Conservation (phyloP, 805 yeast species). For the Sugiyamaella smithiae region DNA sequence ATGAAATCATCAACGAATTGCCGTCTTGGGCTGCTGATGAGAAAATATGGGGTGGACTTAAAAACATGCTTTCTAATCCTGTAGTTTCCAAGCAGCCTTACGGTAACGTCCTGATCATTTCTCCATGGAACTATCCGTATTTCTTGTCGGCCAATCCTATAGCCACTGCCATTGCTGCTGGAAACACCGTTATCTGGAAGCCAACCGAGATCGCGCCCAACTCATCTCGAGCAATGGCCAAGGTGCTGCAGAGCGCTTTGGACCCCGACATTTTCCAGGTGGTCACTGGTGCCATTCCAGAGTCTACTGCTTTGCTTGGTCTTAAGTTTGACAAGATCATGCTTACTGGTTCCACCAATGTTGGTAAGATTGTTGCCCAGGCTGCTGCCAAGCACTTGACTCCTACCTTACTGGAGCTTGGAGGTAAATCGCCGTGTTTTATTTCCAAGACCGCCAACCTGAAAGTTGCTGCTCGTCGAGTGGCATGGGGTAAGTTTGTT, state of each 20-base stretch:
- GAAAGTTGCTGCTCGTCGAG: conserved; percentile 51
- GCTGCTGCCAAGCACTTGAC: conserved; percentile 85
- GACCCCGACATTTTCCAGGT: conserved; percentile 55
- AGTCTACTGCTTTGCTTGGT: conserved; percentile 56
- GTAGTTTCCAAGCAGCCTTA: conserved; percentile 35
- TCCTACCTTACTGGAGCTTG: conserved; percentile 78
- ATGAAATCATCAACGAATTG: conserved; percentile 56
- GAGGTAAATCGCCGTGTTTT: conserved; percentile 89
- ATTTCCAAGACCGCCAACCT: conserved; percentile 50
- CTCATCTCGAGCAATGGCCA: conserved; percentile 55
- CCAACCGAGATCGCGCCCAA: conserved; percentile 72
- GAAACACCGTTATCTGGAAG: conserved; percentile 75
- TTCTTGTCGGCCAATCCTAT: conserved; percentile 61
- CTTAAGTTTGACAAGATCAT: conserved; percentile 76
- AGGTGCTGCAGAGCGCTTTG: conserved; percentile 50
- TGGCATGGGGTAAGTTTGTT: conserved; percentile 72
- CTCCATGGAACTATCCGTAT: conserved; percentile 82
- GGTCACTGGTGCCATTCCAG: conserved; percentile 71
- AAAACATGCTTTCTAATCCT: conserved; percentile 26
- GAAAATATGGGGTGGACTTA: conserved; percentile 18
- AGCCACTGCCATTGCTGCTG: conserved; percentile 79
- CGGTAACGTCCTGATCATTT: conserved; percentile 70
- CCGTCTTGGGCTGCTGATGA: conserved; percentile 60
- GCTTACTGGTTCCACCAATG: conserved; percentile 77
- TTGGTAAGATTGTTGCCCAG: conserved; percentile 72